These are phyloP conservation scores for Paracorniculantispora psalliotae DNA, from an alignment of 2,329 filamentous ascomycete genomes.

Conservation along the genomic window DNA sequence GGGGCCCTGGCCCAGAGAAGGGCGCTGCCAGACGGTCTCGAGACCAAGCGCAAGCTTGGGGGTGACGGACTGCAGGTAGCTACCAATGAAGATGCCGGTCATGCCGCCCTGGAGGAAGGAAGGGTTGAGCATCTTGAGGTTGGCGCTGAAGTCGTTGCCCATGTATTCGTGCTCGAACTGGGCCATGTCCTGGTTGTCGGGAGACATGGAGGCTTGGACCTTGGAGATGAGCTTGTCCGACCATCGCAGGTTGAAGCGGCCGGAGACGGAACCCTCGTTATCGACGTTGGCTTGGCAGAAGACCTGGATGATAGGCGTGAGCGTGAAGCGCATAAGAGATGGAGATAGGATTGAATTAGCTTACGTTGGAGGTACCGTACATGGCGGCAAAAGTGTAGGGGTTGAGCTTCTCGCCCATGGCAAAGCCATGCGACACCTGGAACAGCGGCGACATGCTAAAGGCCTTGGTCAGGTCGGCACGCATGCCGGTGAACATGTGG, in stretches of 20 bases:
- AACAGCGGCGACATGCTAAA: conserved; percentile 93
- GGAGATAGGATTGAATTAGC: conserved; percentile 11
- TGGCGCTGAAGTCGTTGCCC: conserved; percentile 87
- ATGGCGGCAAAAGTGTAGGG: conserved; percentile 94
- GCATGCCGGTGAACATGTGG: conserved; percentile 92
- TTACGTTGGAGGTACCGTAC: conserved; percentile 87
- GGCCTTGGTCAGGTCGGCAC: conserved; percentile 93
- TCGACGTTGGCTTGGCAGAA: conserved; percentile 96
- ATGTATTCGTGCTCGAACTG: conserved; percentile 95
- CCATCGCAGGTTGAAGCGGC: conserved; percentile 93
- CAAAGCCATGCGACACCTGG: conserved; percentile 95
- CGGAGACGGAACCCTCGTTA: conserved; percentile 81
- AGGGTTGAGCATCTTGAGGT: conserved; percentile 92
- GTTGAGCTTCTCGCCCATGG: conserved; percentile 87
- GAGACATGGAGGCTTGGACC: conserved; percentile 78
- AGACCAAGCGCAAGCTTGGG: conserved; percentile 81
- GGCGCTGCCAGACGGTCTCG: conserved; percentile 90
- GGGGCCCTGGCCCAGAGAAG: conserved; percentile 77
- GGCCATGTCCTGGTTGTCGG: conserved; percentile 77
- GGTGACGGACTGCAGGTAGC: conserved; percentile 91
- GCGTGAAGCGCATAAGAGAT: conserved; percentile 2
- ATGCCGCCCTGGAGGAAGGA: conserved; percentile 85
- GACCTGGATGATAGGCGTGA: conserved; percentile 50
- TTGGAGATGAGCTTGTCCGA: conserved; percentile 75
- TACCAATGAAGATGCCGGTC: conserved; percentile 92